Base-by-base conservation (phyloP, 805 yeast genomes). In the Kodamaea hsintzibuensis region DNA sequence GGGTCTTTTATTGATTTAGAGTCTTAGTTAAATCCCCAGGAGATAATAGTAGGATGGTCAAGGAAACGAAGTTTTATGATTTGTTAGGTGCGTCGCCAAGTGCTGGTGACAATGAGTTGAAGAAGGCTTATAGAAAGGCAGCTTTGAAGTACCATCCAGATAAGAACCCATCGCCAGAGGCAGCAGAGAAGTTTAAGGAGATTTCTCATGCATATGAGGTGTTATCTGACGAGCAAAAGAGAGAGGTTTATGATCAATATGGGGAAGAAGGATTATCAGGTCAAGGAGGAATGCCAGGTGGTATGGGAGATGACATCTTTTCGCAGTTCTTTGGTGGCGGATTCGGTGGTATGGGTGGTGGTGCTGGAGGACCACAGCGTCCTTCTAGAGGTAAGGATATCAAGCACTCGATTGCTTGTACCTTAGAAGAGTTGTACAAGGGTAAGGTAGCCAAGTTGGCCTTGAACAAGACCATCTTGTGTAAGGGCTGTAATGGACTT, bases 391-490 rank as follows among this genome's bases (percentile, higher is more conserved):
- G 97, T 66, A 85, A 85, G 68, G 98, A 95, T 72, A 92, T 95
- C 73, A 91, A 86, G 68, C 98, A 95, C 73, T 82, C 90, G 49
- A 82, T 95, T 65, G 72, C 82, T 51, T 96, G 95, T 63, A 80
- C 96, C 46, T 81, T 95, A 65, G 98, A 93, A 74, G 98, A 95
- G 71, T 79, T 95, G 58, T 95, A 85, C 82, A 89, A 87, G 74
- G 99, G 99, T 59, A 89, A 92, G 78, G 85, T 91, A 46, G 86
- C 97, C 55, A 95, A 95, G 77, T 82, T 95, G 77, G 97, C 98
- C 7, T 82, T 95, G 58, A 91, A 91, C 78, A 91, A 91, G 79
- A 92, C 97, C 52, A 81, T 93, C 43, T 75, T 91, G 62, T 95
- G 99, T 84, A 82, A 83, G 67, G 67, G 82, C 48, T 95, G 99